A percentile compares a stretch with the other conserved stretches of the same genome.
phyloP scores from a whole-genome alignment of 164 flowering plant species.

The Houttuynia cordata region DNA sequence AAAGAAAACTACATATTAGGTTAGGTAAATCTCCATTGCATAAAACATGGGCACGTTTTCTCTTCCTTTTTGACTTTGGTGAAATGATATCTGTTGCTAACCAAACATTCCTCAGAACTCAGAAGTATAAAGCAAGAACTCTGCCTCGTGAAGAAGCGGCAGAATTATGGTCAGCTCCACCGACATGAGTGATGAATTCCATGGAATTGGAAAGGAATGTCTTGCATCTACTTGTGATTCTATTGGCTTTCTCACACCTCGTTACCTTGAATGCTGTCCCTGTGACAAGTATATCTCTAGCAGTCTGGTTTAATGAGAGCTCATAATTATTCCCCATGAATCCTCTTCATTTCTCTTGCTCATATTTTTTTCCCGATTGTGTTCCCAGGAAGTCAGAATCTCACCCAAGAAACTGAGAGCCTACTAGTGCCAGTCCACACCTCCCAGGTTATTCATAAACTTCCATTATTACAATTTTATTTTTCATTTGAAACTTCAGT shows the following conservation, averaged over 20 bases:
- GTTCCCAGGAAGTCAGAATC: constrained; percentile 9
- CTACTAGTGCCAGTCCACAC: constrained; percentile 2
- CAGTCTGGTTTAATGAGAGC: not conserved
- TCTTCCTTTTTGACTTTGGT: constrained; percentile 1
- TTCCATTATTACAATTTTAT: not conserved
- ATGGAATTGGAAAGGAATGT: constrained; percentile 7
- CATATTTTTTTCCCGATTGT: not conserved
- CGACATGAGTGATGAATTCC: not conserved
- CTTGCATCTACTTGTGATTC: constrained; percentile 12
- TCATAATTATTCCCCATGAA: not conserved
- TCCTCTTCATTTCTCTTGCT: constrained; percentile 1
- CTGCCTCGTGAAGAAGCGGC: not conserved
- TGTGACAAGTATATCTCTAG: constrained; percentile 7
- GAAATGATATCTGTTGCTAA: not conserved
- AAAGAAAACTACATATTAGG: not conserved
- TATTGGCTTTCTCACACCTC: constrained; percentile 10
- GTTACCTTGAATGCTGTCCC: constrained; percentile 10
- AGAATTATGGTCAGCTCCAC: not conserved
- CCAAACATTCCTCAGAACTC: not conserved
- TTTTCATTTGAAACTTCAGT: not conserved
- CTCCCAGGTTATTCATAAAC: constrained; percentile 8
- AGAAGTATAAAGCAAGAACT: not conserved
- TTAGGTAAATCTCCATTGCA: constrained; percentile 2
- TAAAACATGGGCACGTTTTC: not conserved
- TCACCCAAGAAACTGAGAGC: constrained; percentile 6